Evolutionary conservation across 306 rosid genomes (phyloP).

Genomic region (Cucumis hystrix): DNA sequence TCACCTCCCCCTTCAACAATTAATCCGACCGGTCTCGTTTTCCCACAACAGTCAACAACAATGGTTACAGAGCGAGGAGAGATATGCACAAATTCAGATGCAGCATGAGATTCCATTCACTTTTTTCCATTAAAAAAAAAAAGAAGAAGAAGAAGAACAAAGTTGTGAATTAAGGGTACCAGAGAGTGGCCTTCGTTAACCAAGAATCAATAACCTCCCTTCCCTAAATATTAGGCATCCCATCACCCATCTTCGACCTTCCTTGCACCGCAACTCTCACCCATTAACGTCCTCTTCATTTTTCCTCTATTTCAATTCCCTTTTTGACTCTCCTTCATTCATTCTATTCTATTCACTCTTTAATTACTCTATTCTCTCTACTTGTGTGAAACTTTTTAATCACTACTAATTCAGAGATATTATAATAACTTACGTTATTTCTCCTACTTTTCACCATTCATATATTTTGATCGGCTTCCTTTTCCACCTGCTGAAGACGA

Average conservation of each 20-base stretch:
- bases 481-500: too few species aligned
- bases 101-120: neutral
- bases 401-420: neutral
- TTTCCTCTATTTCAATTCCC: neutral
- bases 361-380: neutral
- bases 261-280: neutral
- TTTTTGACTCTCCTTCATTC: neutral
- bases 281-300: neutral
- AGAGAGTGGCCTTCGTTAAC: neutral
- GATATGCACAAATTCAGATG: too few species aligned
- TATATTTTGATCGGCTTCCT: too few species aligned
- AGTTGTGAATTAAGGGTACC: neutral
- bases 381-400: neutral
- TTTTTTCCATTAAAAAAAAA: neutral
- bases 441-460: too few species aligned
- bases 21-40: neutral
- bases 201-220: constrained; percentile 1
- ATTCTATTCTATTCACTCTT: neutral
- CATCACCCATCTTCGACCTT: neutral
- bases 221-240: neutral
- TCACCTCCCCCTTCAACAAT: neutral
- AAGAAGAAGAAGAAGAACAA: neutral
- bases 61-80: too few species aligned
- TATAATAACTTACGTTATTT: too few species aligned
- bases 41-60: neutral